These are phyloP conservation scores for Phytophthora sp. DNA, from an alignment of 352 stramenopile genomes.

Conservation along the genomic window DNA sequence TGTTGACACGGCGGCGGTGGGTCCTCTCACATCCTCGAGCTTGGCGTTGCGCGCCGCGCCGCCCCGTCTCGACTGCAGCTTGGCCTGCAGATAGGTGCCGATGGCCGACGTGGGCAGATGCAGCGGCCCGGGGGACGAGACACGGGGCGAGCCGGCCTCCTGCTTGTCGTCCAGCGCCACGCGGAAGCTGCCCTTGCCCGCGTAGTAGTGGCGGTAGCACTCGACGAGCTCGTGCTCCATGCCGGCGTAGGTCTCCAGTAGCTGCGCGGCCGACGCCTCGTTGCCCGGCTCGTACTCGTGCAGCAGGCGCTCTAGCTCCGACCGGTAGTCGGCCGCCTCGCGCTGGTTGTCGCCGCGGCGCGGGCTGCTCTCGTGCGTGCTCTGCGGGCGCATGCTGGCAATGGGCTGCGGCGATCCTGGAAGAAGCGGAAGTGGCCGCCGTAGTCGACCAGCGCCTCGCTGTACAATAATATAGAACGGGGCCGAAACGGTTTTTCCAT, in stretches of 20 bases:
- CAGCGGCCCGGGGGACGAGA: slow-evolving; percentile 33
- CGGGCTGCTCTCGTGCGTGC: background rate
- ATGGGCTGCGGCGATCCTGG: slow-evolving; percentile 10
- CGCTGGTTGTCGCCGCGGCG: slow-evolving; percentile 17
- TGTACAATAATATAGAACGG: slow-evolving; percentile 25
- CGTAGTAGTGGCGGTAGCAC: slow-evolving; percentile 75
- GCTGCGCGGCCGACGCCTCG: slow-evolving; percentile 35
- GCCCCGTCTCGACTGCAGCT: slow-evolving; percentile 47
- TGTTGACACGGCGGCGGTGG: slow-evolving; percentile 25
- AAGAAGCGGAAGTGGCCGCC: slow-evolving; percentile 30
- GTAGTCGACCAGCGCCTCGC: background rate
- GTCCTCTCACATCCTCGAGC: slow-evolving; percentile 54
- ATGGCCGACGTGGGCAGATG: slow-evolving; percentile 64
- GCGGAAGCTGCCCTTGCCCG: slow-evolving; percentile 47
- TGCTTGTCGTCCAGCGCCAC: slow-evolving; percentile 36
- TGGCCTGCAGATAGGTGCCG: slow-evolving; percentile 57
- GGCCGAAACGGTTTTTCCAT: slow-evolving; percentile 26
- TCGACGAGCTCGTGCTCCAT: slow-evolving; percentile 70
- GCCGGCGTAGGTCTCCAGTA: slow-evolving; percentile 58
- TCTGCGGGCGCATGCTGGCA: slow-evolving; percentile 21
- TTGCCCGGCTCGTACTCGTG: slow-evolving; percentile 52
- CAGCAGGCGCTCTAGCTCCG: slow-evolving; percentile 52
- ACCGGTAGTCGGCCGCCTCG: slow-evolving; percentile 7
- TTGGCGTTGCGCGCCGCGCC: slow-evolving; percentile 41
- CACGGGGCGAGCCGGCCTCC: slow-evolving; percentile 13